Evolutionary conservation across 306 rosid species (phyloP).

Genomic region (Vicia villosa): DNA sequence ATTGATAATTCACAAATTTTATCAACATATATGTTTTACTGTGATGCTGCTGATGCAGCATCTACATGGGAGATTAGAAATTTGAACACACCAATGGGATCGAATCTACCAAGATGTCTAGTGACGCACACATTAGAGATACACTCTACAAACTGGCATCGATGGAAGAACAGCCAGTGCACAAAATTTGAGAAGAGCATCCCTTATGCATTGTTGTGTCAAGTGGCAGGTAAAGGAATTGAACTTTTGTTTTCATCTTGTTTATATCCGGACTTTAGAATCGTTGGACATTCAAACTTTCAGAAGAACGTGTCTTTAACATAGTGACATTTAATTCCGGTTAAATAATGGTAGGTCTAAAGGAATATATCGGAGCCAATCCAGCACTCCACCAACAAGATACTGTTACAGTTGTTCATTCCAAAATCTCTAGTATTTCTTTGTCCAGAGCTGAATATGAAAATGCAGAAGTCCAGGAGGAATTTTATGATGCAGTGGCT

Average conservation of each 20-base stretch:
- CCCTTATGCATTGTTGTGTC: slow-evolving; percentile 82
- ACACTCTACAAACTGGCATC: slow-evolving; percentile 62
- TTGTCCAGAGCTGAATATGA: slow-evolving; percentile 53
- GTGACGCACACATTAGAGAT: slow-evolving; percentile 93
- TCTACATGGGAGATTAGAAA: slow-evolving; percentile 91
- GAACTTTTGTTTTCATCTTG: slow-evolving; percentile 22
- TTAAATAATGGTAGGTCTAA: slow-evolving; percentile 63
- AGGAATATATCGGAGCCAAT: slow-evolving; percentile 87
- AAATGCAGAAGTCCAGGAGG: slow-evolving; percentile 62
- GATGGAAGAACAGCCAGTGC: slow-evolving; percentile 72
- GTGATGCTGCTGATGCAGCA: slow-evolving; percentile 68
- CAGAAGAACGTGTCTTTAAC: neutral
- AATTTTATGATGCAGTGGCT: slow-evolving; percentile 90
- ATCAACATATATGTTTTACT: slow-evolving; percentile 7
- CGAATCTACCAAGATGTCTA: slow-evolving; percentile 62
- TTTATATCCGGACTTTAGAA: neutral
- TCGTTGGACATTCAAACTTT: neutral
- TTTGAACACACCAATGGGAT: slow-evolving; percentile 74
- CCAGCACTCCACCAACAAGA: slow-evolving; percentile 56
- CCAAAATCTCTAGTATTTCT: slow-evolving; percentile 56
- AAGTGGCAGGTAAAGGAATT: slow-evolving; percentile 80
- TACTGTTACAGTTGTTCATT: slow-evolving; percentile 45
- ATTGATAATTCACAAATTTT: neutral
- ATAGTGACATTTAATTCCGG: slow-evolving; percentile 24
- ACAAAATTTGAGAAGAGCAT: slow-evolving; percentile 87